A percentile compares a stretch with the other conserved stretches of the same genome.
Evolutionary conservation across 768 basidiomycete species (phyloP).

Genomic region (Auriculariales sp.): DNA sequence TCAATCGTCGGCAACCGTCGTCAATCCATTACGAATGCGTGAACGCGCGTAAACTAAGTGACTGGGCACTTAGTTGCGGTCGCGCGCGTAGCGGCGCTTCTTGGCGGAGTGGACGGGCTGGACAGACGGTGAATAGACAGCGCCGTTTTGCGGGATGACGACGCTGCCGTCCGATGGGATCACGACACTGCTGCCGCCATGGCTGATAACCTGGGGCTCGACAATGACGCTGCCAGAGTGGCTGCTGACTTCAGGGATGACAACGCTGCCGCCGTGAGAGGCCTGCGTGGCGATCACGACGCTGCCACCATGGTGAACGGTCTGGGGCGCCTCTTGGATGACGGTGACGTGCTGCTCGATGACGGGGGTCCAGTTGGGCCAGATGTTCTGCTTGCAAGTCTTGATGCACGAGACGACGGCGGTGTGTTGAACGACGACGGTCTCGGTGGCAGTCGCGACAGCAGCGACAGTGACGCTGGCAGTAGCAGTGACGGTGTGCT

Average conservation of each 20-base stretch:
- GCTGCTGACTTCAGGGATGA: neutral
- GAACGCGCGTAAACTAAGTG: too few relatives aligned
- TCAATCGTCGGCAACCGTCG: too few relatives aligned
- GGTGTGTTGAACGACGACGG: slow-evolving; percentile 29
- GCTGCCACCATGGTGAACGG: neutral
- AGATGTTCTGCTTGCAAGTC: slow-evolving; percentile 46
- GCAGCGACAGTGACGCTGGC: slow-evolving; percentile 13
- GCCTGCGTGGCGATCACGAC: neutral
- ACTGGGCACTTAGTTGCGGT: neutral
- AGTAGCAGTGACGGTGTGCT: slow-evolving; percentile 28
- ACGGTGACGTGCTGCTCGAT: neutral
- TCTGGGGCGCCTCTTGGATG: neutral
- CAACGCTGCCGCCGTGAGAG: neutral
- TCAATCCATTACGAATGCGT: too few relatives aligned
- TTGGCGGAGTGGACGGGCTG: neutral
- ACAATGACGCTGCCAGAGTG: neutral
- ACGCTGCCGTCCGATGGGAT: neutral
- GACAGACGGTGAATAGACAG: neutral
- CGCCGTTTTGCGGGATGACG: neutral
- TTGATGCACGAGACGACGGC: slow-evolving; percentile 10
- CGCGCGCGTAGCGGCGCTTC: neutral
- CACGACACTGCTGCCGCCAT: neutral
- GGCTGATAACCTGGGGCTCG: neutral
- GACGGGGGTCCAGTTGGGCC: slow-evolving; percentile 9
- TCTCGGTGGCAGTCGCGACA: slow-evolving; percentile 25